Evolutionary conservation across 1,284 basidiomycete species (phyloP), one percentile per base, ranked within the genome.

Genomic region (Rhodotorula sp.): DNA sequence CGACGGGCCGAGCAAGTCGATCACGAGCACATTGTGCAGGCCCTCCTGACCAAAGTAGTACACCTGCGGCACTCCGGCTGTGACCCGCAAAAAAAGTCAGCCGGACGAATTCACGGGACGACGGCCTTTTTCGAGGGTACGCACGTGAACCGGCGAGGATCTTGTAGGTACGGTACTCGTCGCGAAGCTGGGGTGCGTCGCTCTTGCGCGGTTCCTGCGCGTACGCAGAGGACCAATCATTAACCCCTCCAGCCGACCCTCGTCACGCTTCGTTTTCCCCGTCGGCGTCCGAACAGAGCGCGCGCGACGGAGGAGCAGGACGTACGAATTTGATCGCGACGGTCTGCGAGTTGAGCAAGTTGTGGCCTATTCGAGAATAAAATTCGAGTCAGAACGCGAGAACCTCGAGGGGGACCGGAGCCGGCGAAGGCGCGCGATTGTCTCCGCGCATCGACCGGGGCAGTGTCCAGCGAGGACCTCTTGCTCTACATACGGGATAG

Each of bases 21-120:
- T 97, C 75, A 97, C 93, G 73, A 97, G 88, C 77, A 97, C 93
- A 81, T 97, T 97, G 84, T 97, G 93, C 65, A 97, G 85, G n/a
- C 93, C 93, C 83, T 97, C 94, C 82, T 95, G 92, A 60, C 94
- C 94, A 81, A 97, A 97, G 83, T 97, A 94, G 84, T 97, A 95
- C 80, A 97, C 95, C 82, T 97, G 93, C 26, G 76, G 75, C 7
- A 78, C 67, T 31, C 71, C 67, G 23, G 66, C 71, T 71, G 60
- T 15, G 18, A 2, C 28, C 28, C 28, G 28, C 28, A 5, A 34
- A 34, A 34, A 34, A 34, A 8, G 34, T 34, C 34, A 34, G 34
- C 34, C 34, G 34, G 34, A 34, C 34, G 7, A 34, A 8, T 34
- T 34, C 34, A 5, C 34, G 7, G 34, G 34, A 8, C 34, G 28